Conservation (phyloP, 163 green algal species). For the Smithsoniella earleae region DNA sequence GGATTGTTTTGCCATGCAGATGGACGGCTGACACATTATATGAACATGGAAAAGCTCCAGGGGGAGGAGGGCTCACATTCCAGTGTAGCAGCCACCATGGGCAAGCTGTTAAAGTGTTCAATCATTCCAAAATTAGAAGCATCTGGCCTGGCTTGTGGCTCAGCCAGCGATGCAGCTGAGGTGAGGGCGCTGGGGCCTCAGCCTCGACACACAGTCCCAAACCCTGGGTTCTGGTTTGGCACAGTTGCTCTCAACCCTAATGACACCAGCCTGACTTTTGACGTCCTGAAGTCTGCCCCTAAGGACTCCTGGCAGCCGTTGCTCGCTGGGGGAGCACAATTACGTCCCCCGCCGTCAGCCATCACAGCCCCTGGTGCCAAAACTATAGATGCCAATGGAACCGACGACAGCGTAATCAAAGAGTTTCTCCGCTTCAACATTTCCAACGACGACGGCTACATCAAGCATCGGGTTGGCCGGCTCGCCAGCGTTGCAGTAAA, state of each 20-base stretch:
- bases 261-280: conserved; percentile 6
- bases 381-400: not conserved
- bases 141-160: not conserved
- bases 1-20: no score
- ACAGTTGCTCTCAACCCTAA: conserved; percentile 2
- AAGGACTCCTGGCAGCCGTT: not conserved
- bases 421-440: conserved; percentile 27
- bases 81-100: not conserved
- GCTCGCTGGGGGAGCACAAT: not conserved
- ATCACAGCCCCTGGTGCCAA: not conserved
- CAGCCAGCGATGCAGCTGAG: not conserved
- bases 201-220: not conserved
- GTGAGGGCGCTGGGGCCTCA: not conserved
- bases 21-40: no score
- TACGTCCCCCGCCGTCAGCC: not conserved
- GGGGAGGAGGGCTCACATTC: not conserved
- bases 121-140: not conserved
- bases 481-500: not conserved
- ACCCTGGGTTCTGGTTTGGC: no score
- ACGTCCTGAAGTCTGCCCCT: not conserved
- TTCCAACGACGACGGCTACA: conserved; percentile 5
- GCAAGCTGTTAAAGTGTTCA: not conserved
- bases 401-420: not conserved
- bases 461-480: not conserved
- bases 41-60: not conserved